phyloP scores from a whole-genome alignment of 495 filamentous ascomycete genomes.

The Neurospora africana region DNA sequence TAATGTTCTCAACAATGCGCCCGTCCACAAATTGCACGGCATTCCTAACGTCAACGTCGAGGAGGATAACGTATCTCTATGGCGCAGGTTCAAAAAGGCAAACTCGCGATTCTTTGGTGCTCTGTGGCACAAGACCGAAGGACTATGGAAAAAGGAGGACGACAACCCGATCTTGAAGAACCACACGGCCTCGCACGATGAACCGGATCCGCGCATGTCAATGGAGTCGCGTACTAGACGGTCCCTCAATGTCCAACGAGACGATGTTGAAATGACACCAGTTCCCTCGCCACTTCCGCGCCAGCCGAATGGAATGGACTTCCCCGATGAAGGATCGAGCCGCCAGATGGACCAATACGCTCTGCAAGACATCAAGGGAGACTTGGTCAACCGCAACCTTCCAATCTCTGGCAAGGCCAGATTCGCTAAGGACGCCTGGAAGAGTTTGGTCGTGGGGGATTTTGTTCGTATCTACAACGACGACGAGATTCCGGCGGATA shows the following conservation, averaged over 20 bases:
- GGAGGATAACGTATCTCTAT: constrained; percentile 72
- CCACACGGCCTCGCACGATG: constrained; percentile 20
- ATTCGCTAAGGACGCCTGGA: constrained; percentile 93
- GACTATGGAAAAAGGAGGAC: constrained; percentile 34
- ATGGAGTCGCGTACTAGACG: constrained; percentile 54
- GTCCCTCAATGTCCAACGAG: constrained; percentile 43
- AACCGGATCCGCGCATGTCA: constrained; percentile 52
- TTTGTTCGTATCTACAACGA: constrained; percentile 95
- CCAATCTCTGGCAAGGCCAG: constrained; percentile 42
- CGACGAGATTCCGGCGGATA: constrained; percentile 89
- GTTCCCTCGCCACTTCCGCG: constrained; percentile 70
- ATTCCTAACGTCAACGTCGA: constrained; percentile 91
- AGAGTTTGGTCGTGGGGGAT: constrained; percentile 90
- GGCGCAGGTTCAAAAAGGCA: constrained; percentile 90
- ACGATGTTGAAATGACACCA: constrained; percentile 87
- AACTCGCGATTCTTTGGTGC: constrained; percentile 52
- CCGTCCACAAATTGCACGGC: constrained; percentile 77
- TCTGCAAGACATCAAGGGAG: constrained; percentile 30
- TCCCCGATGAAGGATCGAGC: constrained; percentile 14
- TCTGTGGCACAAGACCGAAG: constrained; percentile 39
- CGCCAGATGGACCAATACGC: constrained; percentile 25
- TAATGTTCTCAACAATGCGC: constrained; percentile 91
- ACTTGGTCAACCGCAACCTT: constrained; percentile 37
- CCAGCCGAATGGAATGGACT: constrained; percentile 13
- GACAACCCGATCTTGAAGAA: constrained; percentile 19